These are phyloP conservation scores for Monosporascus sp. DNA, from an alignment of 2,329 filamentous ascomycete species.

Conservation along the genomic window DNA sequence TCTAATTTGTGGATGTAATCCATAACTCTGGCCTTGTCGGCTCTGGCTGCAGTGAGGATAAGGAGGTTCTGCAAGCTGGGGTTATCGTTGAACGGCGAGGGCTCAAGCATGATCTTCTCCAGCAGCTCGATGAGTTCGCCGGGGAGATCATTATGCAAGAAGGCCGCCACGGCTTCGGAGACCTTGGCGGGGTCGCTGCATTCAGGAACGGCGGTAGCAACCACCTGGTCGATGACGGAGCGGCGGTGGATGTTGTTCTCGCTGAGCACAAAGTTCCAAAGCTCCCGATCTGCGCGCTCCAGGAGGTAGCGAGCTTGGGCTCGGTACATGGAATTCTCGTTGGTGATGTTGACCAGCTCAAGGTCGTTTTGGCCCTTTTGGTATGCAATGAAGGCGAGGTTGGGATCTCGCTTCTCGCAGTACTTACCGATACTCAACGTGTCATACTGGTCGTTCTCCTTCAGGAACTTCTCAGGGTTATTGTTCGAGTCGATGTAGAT, in stretches of 20 bases:
- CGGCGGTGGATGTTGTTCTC: conserved; percentile 94
- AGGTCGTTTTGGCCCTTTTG: conserved; percentile 95
- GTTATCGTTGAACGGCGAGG: conserved; percentile 98
- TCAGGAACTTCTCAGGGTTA: conserved; percentile 94
- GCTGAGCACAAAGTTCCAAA: conserved; percentile 93
- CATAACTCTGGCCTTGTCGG: conserved; percentile 91
- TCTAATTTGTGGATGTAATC: conserved; percentile 92
- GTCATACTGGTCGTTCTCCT: conserved; percentile 96
- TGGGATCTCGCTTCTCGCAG: conserved; percentile 97
- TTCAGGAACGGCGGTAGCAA: conserved; percentile 89
- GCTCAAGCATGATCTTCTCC: conserved; percentile 99
- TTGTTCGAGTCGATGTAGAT: conserved; percentile 99
- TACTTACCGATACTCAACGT: conserved; percentile 91
- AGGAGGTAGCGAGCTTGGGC: conserved; percentile 94
- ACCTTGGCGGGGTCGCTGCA: conserved; percentile 92
- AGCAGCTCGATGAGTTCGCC: conserved; percentile 93
- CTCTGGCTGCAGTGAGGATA: conserved; percentile 93
- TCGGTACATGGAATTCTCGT: conserved; percentile 99
- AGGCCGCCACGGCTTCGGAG: conserved; percentile 86
- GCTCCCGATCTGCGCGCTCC: conserved; percentile 80
- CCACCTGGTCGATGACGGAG: conserved; percentile 93
- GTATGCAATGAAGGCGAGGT: conserved; percentile 91
- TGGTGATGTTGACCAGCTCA: conserved; percentile 95
- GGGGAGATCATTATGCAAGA: conserved; percentile 86
- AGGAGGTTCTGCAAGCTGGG: conserved; percentile 92